Evolutionary conservation across 495 filamentous ascomycete genomes (phyloP).

Genomic region (Penicillium antarcticum): DNA sequence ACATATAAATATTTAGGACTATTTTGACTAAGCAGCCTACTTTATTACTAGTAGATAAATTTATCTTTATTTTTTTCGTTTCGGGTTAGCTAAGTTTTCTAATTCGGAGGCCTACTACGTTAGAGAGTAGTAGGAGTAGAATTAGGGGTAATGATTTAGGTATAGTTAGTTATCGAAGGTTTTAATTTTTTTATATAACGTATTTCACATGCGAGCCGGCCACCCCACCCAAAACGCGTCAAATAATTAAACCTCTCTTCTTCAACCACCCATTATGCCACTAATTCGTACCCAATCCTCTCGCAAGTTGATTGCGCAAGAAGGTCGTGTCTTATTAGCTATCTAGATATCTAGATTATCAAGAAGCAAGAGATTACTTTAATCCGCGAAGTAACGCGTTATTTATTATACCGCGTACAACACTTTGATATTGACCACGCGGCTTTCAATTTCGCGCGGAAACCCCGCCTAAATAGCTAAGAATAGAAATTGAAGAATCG

Average conservation of each 20-base stretch:
- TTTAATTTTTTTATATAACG: too few relatives aligned
- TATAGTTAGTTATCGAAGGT: too few relatives aligned
- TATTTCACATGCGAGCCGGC: too few relatives aligned
- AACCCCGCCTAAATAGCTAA: slow-evolving; percentile 11
- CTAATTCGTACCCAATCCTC: not conserved
- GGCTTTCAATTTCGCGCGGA: not conserved
- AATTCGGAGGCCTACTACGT: too few relatives aligned
- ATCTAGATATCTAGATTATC: slow-evolving; percentile 3
- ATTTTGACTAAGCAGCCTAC: too few relatives aligned
- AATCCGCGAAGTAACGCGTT: slow-evolving; percentile 10
- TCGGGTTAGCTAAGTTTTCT: too few relatives aligned
- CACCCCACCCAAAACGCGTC: not conserved
- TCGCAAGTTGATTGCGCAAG: not conserved
- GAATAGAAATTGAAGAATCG: slow-evolving; percentile 17
- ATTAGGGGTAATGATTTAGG: too few relatives aligned
- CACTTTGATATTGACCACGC: slow-evolving; percentile 6
- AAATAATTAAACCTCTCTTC: not conserved
- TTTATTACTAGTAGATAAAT: too few relatives aligned
- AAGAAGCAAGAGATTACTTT: slow-evolving; percentile 14
- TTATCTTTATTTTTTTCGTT: too few relatives aligned
- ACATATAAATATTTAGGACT: too few relatives aligned
- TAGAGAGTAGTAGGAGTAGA: too few relatives aligned
- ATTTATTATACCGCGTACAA: slow-evolving; percentile 20
- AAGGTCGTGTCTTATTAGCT: slow-evolving; percentile 12
- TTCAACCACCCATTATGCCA: slow-evolving; percentile 4